Evolutionary conservation across 1,139 yeast genomes (phyloP).

Genomic region (Geotrichum siamense): DNA sequence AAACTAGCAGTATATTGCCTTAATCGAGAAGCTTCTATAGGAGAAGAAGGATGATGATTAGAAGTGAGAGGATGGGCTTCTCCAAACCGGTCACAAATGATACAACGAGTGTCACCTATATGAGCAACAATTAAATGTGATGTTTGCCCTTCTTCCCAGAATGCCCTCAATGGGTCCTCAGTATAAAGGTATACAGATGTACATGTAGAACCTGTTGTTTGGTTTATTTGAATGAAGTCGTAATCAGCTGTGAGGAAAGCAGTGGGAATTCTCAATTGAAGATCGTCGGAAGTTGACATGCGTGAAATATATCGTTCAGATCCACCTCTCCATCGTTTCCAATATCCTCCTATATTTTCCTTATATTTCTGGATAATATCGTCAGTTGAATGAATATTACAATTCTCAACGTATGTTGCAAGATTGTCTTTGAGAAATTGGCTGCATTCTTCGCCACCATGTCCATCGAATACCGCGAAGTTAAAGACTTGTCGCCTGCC

Average conservation of each 20-base stretch:
- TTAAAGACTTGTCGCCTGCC: conserved; percentile 44
- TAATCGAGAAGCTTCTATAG: conserved; percentile 66
- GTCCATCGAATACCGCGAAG: conserved; percentile 84
- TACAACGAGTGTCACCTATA: conserved; percentile 92
- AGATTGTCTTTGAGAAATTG: conserved; percentile 50
- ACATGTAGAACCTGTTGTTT: conserved; percentile 70
- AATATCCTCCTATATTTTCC: conserved; percentile 70
- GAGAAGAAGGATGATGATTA: conserved; percentile 82
- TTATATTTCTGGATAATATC: conserved; percentile 48
- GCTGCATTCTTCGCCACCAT: conserved; percentile 79
- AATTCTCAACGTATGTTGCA: conserved; percentile 49
- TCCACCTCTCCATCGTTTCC: conserved; percentile 69
- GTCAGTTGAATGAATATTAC: conserved; percentile 34
- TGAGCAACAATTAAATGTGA: conserved; percentile 75
- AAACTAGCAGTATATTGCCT: conserved; percentile 64
- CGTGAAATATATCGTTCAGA: conserved; percentile 41
- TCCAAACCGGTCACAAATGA: conserved; percentile 54
- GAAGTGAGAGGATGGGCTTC: conserved; percentile 70
- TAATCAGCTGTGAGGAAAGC: conserved; percentile 58
- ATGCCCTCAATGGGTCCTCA: conserved; percentile 40
- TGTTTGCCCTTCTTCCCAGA: conserved; percentile 64
- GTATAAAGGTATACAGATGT: conserved; percentile 66
- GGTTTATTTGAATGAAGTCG: conserved; percentile 33
- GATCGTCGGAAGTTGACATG: conserved; percentile 44
- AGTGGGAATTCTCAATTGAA: conserved; percentile 53